Evolutionary conservation across 768 basidiomycete species (phyloP).

Genomic region (Tephrocybe sp.): DNA sequence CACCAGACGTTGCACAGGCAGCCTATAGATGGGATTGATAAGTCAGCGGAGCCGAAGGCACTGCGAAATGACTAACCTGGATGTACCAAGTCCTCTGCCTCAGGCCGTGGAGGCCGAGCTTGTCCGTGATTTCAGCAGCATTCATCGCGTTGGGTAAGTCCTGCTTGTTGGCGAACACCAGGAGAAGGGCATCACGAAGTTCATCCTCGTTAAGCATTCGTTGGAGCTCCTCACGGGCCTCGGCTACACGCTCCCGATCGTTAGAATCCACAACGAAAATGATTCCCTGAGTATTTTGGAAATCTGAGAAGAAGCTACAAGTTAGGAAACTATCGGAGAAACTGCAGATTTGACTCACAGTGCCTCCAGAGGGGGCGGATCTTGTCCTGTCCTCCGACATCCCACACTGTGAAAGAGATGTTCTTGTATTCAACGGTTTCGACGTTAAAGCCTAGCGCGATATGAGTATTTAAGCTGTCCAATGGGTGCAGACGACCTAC

Average conservation of each 20-base stretch:
- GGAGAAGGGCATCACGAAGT: constrained; percentile 94
- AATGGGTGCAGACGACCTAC: constrained; percentile 44
- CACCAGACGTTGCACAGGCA: constrained; percentile 97
- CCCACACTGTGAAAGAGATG: constrained; percentile 99
- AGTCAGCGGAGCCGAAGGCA: constrained; percentile 12
- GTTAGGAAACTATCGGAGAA: constrained; percentile 15
- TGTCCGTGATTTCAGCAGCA: constrained; percentile 98
- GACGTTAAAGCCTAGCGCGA: constrained; percentile 90
- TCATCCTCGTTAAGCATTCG: constrained; percentile 99
- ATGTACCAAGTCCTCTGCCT: constrained; percentile 99
- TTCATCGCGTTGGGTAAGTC: constrained; percentile 99
- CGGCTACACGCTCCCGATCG: constrained; percentile 98
- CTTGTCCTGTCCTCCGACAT: constrained; percentile 99
- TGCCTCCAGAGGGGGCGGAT: constrained; percentile 99
- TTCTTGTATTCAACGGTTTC: constrained; percentile 99
- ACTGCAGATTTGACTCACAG: constrained; percentile 60
- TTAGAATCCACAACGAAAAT: constrained; percentile 99
- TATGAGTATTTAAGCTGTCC: constrained; percentile 19
- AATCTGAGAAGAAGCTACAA: constrained; percentile 58
- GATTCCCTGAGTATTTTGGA: constrained; percentile 99
- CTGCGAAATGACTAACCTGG: constrained; percentile 53
- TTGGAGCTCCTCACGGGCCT: constrained; percentile 98
- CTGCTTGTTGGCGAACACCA: constrained; percentile 99
- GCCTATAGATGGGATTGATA: constrained; percentile 50
- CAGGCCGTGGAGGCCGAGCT: constrained; percentile 96